Percentiles rank a stretch among this genome's conserved stretches.
These are phyloP conservation scores for Chalciporus chontae DNA, from an alignment of 768 basidiomycete genomes.

Conservation along the genomic window DNA sequence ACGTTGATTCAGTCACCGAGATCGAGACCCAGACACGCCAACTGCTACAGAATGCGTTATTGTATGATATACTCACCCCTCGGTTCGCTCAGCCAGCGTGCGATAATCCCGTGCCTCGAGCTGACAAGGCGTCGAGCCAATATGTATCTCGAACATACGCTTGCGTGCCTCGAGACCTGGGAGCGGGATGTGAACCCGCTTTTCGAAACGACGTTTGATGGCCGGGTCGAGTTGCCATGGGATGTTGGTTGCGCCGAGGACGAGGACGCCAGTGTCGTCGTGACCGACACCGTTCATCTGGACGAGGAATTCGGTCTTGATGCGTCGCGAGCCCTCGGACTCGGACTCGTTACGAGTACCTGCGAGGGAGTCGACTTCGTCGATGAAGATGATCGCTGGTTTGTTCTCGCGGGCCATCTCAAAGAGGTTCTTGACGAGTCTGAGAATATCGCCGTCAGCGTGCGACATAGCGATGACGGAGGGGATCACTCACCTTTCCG, in stretches of 20 bases:
- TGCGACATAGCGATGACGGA: background rate
- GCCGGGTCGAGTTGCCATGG: slow-evolving; percentile 98
- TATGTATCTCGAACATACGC: slow-evolving; percentile 96
- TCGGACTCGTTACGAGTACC: slow-evolving; percentile 96
- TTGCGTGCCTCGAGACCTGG: slow-evolving; percentile 89
- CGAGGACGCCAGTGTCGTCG: slow-evolving; percentile 93
- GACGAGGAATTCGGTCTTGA: slow-evolving; percentile 97
- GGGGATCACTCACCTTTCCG: slow-evolving; percentile 67
- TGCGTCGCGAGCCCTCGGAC: slow-evolving; percentile 92
- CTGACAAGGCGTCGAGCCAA: slow-evolving; percentile 89
- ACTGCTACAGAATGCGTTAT: background rate
- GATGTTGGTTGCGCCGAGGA: slow-evolving; percentile 96
- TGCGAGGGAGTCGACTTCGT: slow-evolving; percentile 95
- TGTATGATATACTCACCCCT: slow-evolving; percentile 54
- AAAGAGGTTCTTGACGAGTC: slow-evolving; percentile 94
- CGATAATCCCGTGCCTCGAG: slow-evolving; percentile 77
- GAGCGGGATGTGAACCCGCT: slow-evolving; percentile 96
- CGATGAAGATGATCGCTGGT: slow-evolving; percentile 98
- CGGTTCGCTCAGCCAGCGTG: slow-evolving; percentile 77
- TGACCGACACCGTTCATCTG: slow-evolving; percentile 99
- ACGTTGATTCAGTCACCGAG: background rate
- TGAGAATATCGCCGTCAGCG: slow-evolving; percentile 25
- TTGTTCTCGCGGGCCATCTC: slow-evolving; percentile 94
- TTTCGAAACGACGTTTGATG: slow-evolving; percentile 98
- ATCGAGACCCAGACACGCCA: background rate